Evolutionary conservation across 2,329 filamentous ascomycete species (phyloP).

Genomic region (Cladobotryum protrusum): DNA sequence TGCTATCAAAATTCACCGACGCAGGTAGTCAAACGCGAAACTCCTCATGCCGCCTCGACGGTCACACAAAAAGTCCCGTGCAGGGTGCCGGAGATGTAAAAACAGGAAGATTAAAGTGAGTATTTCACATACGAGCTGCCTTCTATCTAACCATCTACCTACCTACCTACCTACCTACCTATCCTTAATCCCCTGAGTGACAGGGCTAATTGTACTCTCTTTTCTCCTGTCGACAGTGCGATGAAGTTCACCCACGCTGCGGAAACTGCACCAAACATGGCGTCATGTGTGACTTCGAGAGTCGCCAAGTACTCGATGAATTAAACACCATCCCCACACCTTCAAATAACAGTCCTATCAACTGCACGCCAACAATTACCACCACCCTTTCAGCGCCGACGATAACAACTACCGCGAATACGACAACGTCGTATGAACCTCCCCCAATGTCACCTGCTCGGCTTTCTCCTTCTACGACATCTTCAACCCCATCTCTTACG

Average conservation of each 20-base stretch:
- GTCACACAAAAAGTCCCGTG: slow-evolving; percentile 64
- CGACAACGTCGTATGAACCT: neutral
- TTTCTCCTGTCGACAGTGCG: slow-evolving; percentile 42
- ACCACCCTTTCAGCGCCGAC: slow-evolving; percentile 15
- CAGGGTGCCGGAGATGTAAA: slow-evolving; percentile 62
- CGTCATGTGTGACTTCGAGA: slow-evolving; percentile 59
- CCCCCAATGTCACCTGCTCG: slow-evolving; percentile 6
- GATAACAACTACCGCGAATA: slow-evolving; percentile 15
- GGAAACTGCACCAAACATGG: slow-evolving; percentile 63
- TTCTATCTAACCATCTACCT: neutral
- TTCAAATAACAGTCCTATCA: neutral
- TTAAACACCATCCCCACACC: slow-evolving; percentile 24
- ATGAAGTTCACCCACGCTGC: slow-evolving; percentile 59
- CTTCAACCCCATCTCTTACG: slow-evolving; percentile 10
- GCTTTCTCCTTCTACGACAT: neutral
- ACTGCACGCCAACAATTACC: slow-evolving; percentile 4
- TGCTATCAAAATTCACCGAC: slow-evolving; percentile 18
- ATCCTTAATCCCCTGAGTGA: neutral
- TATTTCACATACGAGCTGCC: too few relatives aligned
- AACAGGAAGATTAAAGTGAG: slow-evolving; percentile 62
- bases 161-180: neutral
- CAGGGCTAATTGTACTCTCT: neutral
- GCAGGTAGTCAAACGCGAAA: slow-evolving; percentile 18
- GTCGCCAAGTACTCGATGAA: slow-evolving; percentile 41
- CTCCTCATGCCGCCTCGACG: slow-evolving; percentile 54